Evolutionary conservation across 129 eudicot genomes (phyloP).

Genomic region (Chrysanthemum seticuspe): DNA sequence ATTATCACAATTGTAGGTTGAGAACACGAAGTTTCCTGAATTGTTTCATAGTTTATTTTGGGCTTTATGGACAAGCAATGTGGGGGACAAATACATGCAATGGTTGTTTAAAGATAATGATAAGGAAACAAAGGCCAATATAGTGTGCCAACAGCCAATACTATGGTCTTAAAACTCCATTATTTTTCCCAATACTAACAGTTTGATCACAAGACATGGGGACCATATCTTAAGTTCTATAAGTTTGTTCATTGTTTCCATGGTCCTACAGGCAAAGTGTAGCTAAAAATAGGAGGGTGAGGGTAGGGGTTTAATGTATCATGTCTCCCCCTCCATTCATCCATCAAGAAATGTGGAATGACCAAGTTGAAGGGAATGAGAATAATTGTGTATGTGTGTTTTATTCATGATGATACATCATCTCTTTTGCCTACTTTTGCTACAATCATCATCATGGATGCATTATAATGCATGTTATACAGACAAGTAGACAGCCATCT

Average conservation of each 20-base stretch:
- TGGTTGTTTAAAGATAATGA: constrained; percentile 31
- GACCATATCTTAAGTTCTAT: constrained; percentile 30
- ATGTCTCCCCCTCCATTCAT: constrained; percentile 34
- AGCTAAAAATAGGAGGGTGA: constrained; percentile 8
- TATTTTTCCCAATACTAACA: constrained; percentile 29
- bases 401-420: constrained; percentile 28
- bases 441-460: constrained; percentile 15
- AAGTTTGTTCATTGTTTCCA: constrained; percentile 14
- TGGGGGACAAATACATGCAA: constrained; percentile 32
- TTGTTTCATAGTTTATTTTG: constrained; percentile 20
- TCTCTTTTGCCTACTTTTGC: constrained; percentile 32
- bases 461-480: constrained; percentile 18
- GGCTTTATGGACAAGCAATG: constrained; percentile 23
- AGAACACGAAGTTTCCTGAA: not conserved
- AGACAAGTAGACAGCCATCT: constrained; percentile 15
- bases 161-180: constrained; percentile 28
- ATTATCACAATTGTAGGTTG: constrained; percentile 5
- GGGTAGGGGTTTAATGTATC: constrained; percentile 26
- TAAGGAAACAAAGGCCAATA: constrained; percentile 30
- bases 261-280: constrained; percentile 34
- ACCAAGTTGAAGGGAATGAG: constrained; percentile 22
- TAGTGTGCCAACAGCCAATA: constrained; percentile 27
- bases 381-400: constrained; percentile 28
- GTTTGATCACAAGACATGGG: constrained; percentile 32
- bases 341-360: constrained; percentile 20